These are phyloP conservation scores for Domatiomyces catenatus DNA, from an alignment of 2,329 filamentous ascomycete genomes.

Conservation along the genomic window DNA sequence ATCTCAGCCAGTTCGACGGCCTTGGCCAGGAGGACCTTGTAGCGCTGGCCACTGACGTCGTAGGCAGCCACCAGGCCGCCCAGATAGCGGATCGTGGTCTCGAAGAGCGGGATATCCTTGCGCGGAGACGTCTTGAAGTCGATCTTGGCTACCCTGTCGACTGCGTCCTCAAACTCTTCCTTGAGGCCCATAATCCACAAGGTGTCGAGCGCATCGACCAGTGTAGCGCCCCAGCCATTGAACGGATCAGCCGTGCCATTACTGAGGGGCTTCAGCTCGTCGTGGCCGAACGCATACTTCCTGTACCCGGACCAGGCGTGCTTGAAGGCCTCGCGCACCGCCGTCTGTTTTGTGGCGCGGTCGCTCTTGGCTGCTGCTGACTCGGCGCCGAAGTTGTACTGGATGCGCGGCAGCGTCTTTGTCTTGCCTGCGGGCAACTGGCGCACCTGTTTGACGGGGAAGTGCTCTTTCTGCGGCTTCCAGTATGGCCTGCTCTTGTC, in stretches of 20 bases:
- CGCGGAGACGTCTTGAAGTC: constrained; percentile 64
- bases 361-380: constrained; percentile 42
- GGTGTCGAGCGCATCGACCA: constrained; percentile 71
- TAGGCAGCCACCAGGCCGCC: constrained; percentile 76
- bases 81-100: constrained; percentile 81
- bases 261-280: constrained; percentile 65
- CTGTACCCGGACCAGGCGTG: constrained; percentile 75
- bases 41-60: constrained; percentile 57
- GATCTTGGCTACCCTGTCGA: constrained; percentile 52
- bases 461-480: constrained; percentile 59
- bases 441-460: constrained; percentile 63
- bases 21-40: constrained; percentile 53
- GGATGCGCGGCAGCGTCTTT: constrained; percentile 58
- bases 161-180: constrained; percentile 65
- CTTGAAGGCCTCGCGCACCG: constrained; percentile 58
- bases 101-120: constrained; percentile 70
- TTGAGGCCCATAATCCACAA: constrained; percentile 73
- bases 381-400: constrained; percentile 57
- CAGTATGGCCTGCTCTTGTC: constrained; percentile 37
- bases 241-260: constrained; percentile 62
- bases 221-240: constrained; percentile 76
- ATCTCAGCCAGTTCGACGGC: constrained; percentile 66
- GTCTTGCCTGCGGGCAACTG: constrained; percentile 57
- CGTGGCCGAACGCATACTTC: constrained; percentile 65
- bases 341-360: constrained; percentile 47